These are phyloP conservation scores for Lachnellula suecica DNA, from an alignment of 2,329 filamentous ascomycete genomes.

Conservation along the genomic window DNA sequence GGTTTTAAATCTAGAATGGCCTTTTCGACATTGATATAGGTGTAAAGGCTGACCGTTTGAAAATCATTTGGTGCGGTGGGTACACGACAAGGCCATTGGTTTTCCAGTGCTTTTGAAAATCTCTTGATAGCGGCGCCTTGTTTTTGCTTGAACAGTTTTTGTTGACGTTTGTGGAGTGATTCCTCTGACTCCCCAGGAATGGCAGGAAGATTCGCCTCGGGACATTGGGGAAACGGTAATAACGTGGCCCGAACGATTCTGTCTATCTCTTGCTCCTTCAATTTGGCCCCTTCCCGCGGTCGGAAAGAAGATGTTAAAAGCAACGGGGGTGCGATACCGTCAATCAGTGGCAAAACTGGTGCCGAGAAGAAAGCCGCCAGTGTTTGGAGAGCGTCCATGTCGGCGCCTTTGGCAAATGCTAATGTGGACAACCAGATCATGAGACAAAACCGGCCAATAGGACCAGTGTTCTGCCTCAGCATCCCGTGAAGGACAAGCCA, in stretches of 20 bases:
- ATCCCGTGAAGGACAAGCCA: slow-evolving; percentile 22
- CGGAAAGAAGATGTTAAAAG: too few relatives aligned
- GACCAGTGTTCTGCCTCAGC: slow-evolving; percentile 7
- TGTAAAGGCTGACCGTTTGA: not conserved
- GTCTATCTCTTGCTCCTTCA: not conserved
- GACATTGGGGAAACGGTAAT: not conserved
- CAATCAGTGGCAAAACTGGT: too few relatives aligned
- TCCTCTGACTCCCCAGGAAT: not conserved
- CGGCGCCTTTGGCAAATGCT: slow-evolving; percentile 18
- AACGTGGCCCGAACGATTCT: not conserved
- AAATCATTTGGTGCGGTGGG: not conserved
- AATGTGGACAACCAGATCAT: slow-evolving; percentile 30
- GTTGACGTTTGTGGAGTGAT: not conserved
- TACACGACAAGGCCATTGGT: not conserved
- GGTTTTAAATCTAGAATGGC: not conserved
- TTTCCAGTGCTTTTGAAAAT: not conserved
- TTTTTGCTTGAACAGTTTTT: not conserved
- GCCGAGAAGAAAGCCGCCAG: slow-evolving; percentile 29
- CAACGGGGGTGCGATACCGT: too few relatives aligned
- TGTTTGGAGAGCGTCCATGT: slow-evolving; percentile 23
- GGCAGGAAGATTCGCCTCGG: not conserved
- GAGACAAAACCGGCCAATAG: slow-evolving; percentile 22
- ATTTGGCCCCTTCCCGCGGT: slow-evolving; percentile 4
- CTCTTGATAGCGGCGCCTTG: not conserved
- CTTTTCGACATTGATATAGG: not conserved